Evolutionary conservation across 1,284 basidiomycete genomes (phyloP), one percentile per base, ranked within the genome.

Genomic region (Sanghuangporus sanghuang): DNA sequence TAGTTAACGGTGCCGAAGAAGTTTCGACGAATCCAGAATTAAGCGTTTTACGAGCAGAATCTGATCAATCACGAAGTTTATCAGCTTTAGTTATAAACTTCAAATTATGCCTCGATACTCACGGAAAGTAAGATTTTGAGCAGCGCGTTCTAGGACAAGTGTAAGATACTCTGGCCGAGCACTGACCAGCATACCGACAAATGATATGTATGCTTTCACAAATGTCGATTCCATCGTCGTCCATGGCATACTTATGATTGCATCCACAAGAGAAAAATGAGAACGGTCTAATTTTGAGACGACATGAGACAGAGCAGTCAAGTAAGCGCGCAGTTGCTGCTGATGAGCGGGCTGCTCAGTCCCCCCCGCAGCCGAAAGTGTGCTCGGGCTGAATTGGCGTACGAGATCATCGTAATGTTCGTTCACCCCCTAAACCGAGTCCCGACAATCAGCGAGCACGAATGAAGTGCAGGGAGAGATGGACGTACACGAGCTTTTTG

Each of bases 81-180:
- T 49, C 21, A 64, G 62, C 55, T 42, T 21, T 16, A 54, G 27
- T 32, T 3, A 32, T 0, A 5, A 32, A 3, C 5, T 3, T 32
- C 27, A 50, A 62, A 16, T 44, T 53, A 62, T 32, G 40, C 64
- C 63, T 44, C 27, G 39, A 27, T 16, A 76, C 95, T 75, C 76
- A 97, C 95, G 93, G 80, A 92, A 89, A 21, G 92, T 92, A 63
- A 98, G 85, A 12, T 93, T 93, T 64, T 88, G 87, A 6, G 95
- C 86, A 46, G 93, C 87, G 74, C 86, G 93, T 61, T 82, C 81
- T 9, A 98, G 83, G 8, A 98, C 88, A 65, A 91, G 81, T 40
- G 87, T 89, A 38, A 97, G 82, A 79, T 97, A 99, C 75, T 96
- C 94, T 65, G 94, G 92, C 67, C 93, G 81, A n/a, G 96, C 95